Percentiles rank a stretch among this genome's conserved stretches.
Evolutionary conservation across 2,329 filamentous ascomycete genomes (phyloP).

Genomic region (Saccharata proteae): DNA sequence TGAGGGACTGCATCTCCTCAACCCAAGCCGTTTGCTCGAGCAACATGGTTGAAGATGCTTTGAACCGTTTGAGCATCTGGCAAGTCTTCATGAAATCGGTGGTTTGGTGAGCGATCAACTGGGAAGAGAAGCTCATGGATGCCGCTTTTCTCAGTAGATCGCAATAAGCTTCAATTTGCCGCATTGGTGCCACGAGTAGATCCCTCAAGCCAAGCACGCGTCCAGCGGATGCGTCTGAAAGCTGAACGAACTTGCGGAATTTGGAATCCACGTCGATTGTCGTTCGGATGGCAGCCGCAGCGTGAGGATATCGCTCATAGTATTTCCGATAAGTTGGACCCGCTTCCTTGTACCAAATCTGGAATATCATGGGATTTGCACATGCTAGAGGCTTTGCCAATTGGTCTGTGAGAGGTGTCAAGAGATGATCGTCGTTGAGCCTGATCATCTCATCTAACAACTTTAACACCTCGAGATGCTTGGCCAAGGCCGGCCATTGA

Average conservation of each 20-base stretch:
- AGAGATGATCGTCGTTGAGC: slow-evolving; percentile 14
- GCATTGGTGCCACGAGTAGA: not conserved
- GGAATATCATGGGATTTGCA: slow-evolving; percentile 13
- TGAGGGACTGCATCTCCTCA: not conserved
- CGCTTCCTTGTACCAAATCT: slow-evolving; percentile 14
- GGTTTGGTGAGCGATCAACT: no score
- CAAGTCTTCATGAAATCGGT: not conserved
- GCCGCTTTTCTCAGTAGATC: no score
- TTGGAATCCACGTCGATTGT: slow-evolving; percentile 14
- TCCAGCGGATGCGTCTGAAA: not conserved
- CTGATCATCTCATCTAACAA: slow-evolving; percentile 13
- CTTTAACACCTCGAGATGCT: slow-evolving; percentile 15
- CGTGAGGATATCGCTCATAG: slow-evolving; percentile 16
- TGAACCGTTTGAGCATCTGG: not conserved
- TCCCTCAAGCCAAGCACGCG: not conserved
- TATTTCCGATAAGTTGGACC: slow-evolving; percentile 16
- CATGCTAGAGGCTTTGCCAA: slow-evolving; percentile 8
- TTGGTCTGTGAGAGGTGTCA: slow-evolving; percentile 13
- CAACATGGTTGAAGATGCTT: not conserved
- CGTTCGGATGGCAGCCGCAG: slow-evolving; percentile 14
- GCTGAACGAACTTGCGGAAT: slow-evolving; percentile 16
- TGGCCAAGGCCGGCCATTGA: slow-evolving; percentile 18
- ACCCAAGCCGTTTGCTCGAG: not conserved
- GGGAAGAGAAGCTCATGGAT: no score
- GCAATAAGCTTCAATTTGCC: not conserved